A percentile compares a stretch with the other conserved stretches of the same genome.
Evolutionary conservation across 2,329 filamentous ascomycete genomes (phyloP).

Genomic region (Monascus ruber): DNA sequence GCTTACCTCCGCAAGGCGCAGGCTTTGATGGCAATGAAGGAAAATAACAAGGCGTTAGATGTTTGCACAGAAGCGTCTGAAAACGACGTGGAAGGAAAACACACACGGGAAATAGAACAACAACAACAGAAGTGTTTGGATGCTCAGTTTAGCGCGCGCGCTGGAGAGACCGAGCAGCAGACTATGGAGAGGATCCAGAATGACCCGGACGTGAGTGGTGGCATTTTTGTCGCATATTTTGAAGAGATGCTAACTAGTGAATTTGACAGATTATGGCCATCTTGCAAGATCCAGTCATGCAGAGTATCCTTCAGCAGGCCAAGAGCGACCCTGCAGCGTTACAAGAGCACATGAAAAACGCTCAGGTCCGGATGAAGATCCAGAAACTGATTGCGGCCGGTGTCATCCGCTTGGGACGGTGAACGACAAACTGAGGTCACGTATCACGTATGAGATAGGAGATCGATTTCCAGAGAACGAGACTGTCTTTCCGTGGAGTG

Average conservation of each 20-base stretch:
- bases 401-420: slow-evolving; percentile 68
- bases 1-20: slow-evolving; percentile 96
- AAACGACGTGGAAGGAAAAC: slow-evolving; percentile 68
- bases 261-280: slow-evolving; percentile 62
- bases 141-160: slow-evolving; percentile 79
- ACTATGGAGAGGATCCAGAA: slow-evolving; percentile 81
- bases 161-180: slow-evolving; percentile 93
- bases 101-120: slow-evolving; percentile 81
- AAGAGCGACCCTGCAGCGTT: slow-evolving; percentile 86
- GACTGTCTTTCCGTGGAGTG: no score
- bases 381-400: slow-evolving; percentile 90
- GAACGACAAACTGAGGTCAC: no score
- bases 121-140: slow-evolving; percentile 87
- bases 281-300: slow-evolving; percentile 94
- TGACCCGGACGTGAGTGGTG: slow-evolving; percentile 67
- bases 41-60: slow-evolving; percentile 91
- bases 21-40: slow-evolving; percentile 92
- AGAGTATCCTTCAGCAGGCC: slow-evolving; percentile 91
- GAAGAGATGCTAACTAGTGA: slow-evolving; percentile 16
- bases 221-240: no score
- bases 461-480: no score
- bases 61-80: slow-evolving; percentile 69
- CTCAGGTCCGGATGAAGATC: slow-evolving; percentile 72
- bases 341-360: slow-evolving; percentile 95
- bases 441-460: no score